Base-by-base conservation (phyloP, 805 yeast species). In the Metschnikowia cubensis region DNA sequence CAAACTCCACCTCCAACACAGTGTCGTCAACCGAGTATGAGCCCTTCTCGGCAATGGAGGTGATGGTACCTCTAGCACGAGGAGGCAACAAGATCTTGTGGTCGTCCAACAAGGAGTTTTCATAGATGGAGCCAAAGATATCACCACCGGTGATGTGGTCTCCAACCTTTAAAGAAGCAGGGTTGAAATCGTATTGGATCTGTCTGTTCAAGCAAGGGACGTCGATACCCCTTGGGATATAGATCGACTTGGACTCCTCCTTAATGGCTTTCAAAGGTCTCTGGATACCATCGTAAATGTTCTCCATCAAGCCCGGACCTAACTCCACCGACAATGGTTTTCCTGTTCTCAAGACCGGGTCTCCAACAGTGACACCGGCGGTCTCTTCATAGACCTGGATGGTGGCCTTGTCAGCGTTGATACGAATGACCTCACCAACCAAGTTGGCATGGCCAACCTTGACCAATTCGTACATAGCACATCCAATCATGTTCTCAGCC, bases 291-390 rank as follows among this genome's bases (percentile, higher is more conserved):
- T 94, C 99, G 68, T 94, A 94, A 68, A 94, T 94, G 60, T 96
- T 94, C 75, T 94, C 99, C 96, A 94, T 91, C 64, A 94, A 81
- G 70, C 99, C 99, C 31, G 99, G 99, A 67, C 99, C 99, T 68
- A 94, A 79, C 75, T 94, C 99, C 48, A 94, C 99, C 47, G 97
- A 90, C 61, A 94, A 79, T n/a, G 99, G 99, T 73, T 94, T 90
- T 57, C 99, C 99, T 6, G 99, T 94, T 77, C 99, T 85, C 64
- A 89, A 76, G 48, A 94, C 99, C 2, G 99, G 99, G 69, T 94
- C 99, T 64, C 99, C 99, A 42, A 94, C 98, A 42, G 97, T 92
- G 51, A 94, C 94, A 76, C 99, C 99, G 1, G 98, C 96, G 42
- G 99, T 94, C 74, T 94, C 99, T 77, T 94, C 99, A 71, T 94